phyloP scores from a whole-genome alignment of 1,284 basidiomycete species.

The Naganishia cerealis region DNA sequence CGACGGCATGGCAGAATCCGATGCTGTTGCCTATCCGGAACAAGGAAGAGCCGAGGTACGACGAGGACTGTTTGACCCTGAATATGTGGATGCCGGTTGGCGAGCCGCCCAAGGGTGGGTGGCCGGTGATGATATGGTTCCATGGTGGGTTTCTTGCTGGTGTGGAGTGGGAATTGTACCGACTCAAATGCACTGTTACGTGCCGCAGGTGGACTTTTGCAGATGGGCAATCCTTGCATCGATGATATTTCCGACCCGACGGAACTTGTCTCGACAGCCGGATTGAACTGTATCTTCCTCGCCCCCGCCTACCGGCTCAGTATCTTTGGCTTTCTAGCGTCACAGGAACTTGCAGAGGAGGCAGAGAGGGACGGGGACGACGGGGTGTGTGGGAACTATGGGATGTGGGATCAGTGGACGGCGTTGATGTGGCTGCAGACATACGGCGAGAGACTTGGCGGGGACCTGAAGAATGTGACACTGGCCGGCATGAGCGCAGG shows the following conservation, averaged over 20 bases:
- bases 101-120: background rate
- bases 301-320: background rate
- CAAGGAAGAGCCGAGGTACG: background rate
- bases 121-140: conserved; percentile 8
- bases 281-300: background rate
- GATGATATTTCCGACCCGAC: background rate
- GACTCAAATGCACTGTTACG: too few species aligned
- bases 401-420: background rate
- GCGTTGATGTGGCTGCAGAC: background rate
- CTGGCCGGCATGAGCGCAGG: background rate
- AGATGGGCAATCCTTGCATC: background rate
- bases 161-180: background rate
- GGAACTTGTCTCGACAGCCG: background rate
- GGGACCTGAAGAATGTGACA: background rate
- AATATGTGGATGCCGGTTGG: conserved; percentile 12
- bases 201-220: background rate
- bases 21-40: background rate
- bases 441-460: background rate
- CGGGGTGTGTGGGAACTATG: background rate
- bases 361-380: background rate
- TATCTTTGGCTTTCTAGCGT: background rate
- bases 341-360: background rate
- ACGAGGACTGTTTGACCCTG: conserved; percentile 14
- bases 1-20: background rate
- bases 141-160: conserved; percentile 4